A percentile compares a stretch with the other conserved stretches of the same genome.
Conservation (phyloP, 495 filamentous ascomycete genomes). For the Aspergillus sparsus region DNA sequence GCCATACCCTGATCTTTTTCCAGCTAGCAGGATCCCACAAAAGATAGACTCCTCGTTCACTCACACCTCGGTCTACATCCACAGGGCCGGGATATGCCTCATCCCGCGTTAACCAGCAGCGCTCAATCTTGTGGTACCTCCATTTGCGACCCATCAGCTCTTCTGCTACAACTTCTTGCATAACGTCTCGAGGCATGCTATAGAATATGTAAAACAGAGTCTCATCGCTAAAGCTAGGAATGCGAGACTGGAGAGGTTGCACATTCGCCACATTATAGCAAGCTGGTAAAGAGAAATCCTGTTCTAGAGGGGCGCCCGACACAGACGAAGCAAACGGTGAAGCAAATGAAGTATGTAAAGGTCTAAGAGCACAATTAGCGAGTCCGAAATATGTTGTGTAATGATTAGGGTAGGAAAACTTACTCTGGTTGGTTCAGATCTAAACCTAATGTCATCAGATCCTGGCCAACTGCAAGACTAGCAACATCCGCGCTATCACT, state of each 20-base stretch:
- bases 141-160: constrained; percentile 85
- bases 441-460: constrained; percentile 72
- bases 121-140: constrained; percentile 87
- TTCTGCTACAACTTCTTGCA: constrained; percentile 80
- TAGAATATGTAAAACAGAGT: constrained; percentile 96
- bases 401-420: constrained; percentile 28
- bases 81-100: constrained; percentile 67
- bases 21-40: constrained; percentile 84
- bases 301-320: constrained; percentile 67
- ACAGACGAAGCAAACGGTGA: constrained; percentile 71
- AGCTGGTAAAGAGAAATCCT: constrained; percentile 74
- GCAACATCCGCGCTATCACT: constrained; percentile 75
- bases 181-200: constrained; percentile 76
- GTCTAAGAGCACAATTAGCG: constrained; percentile 42
- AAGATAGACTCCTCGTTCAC: constrained; percentile 84
- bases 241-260: constrained; percentile 73
- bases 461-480: constrained; percentile 73
- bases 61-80: constrained; percentile 59
- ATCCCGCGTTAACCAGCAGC: constrained; percentile 90
- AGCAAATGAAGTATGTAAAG: constrained; percentile 63
- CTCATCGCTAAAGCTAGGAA: constrained; percentile 83
- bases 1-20: constrained; percentile 77
- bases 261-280: constrained; percentile 90
- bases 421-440: constrained; percentile 81
- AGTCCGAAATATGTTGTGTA: constrained; percentile 1